These are phyloP conservation scores for Recurvomyces mirabilis DNA, from an alignment of 495 filamentous ascomycete genomes.

Conservation along the genomic window DNA sequence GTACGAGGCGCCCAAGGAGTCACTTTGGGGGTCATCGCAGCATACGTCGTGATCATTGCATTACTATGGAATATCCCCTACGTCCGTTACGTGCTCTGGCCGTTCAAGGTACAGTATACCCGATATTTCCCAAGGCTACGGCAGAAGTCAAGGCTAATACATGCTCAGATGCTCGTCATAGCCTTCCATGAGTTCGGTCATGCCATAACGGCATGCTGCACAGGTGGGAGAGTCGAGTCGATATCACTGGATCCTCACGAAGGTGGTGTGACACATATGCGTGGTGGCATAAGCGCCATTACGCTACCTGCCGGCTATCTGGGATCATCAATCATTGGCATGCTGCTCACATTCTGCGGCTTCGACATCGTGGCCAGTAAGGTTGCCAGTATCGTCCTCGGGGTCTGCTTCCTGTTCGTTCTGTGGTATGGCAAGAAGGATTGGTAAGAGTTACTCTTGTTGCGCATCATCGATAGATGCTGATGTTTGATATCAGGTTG, in stretches of 20 bases:
- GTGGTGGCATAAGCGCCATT: conserved; percentile 60
- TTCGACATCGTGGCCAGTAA: conserved; percentile 74
- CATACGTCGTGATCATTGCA: conserved; percentile 62
- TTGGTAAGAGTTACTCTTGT: too few species aligned
- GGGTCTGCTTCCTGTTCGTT: conserved; percentile 62
- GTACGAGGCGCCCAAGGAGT: conserved; percentile 62
- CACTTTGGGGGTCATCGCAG: conserved; percentile 57
- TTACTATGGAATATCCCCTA: conserved; percentile 73
- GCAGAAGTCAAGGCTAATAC: neutral
- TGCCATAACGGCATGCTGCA: conserved; percentile 59
- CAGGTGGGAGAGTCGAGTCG: conserved; percentile 61
- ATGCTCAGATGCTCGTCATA: conserved; percentile 67
- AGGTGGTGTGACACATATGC: conserved; percentile 67
- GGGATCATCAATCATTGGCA: conserved; percentile 63
- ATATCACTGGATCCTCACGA: conserved; percentile 59
- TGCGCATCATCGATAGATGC: too few species aligned
- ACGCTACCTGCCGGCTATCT: conserved; percentile 70
- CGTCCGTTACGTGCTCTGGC: conserved; percentile 60
- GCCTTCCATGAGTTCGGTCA: conserved; percentile 78
- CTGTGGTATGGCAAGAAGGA: conserved; percentile 71
- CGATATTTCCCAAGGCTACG: neutral
- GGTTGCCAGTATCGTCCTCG: conserved; percentile 59
- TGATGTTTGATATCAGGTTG: too few species aligned
- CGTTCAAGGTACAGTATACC: conserved; percentile 54
- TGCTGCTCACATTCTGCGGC: conserved; percentile 65